These are phyloP conservation scores for Penicillium bovifimosum DNA, from an alignment of 495 filamentous ascomycete genomes.

Conservation along the genomic window DNA sequence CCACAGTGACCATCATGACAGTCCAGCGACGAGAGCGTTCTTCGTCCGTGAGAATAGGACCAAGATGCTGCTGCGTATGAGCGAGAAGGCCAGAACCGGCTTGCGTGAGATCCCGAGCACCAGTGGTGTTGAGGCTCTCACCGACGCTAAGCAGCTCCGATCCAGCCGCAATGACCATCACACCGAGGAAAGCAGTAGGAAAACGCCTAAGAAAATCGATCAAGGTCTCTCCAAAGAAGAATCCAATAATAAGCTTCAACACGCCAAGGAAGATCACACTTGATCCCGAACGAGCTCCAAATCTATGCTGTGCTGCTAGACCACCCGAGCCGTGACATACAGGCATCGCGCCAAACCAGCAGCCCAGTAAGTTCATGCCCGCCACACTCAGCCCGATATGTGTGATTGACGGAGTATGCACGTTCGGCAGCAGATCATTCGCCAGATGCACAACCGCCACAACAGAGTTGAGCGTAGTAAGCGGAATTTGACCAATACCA, in stretches of 20 bases:
- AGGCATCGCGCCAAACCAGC: conserved; percentile 93
- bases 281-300: conserved; percentile 82
- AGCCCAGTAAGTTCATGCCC: conserved; percentile 74
- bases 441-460: conserved; percentile 76
- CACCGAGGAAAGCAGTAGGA: conserved; percentile 66
- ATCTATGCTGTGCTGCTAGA: conserved; percentile 81
- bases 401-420: conserved; percentile 61
- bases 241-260: conserved; percentile 68
- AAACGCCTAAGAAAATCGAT: conserved; percentile 62
- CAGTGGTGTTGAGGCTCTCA: conserved; percentile 65
- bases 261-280: conserved; percentile 74
- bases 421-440: conserved; percentile 63
- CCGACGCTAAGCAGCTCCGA: conserved; percentile 81
- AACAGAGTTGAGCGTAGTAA: conserved; percentile 87
- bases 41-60: conserved; percentile 46
- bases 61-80: conserved; percentile 33
- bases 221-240: conserved; percentile 65
- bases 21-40: conserved; percentile 69
- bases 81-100: conserved; percentile 28
- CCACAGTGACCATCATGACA: conserved; percentile 83
- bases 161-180: conserved; percentile 86
- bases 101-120: conserved; percentile 55
- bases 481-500: conserved; percentile 78
- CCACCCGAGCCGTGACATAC: conserved; percentile 92
- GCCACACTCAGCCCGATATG: conserved; percentile 74